These are phyloP conservation scores for Miscanthus lutarioriparius DNA, from an alignment of 176 grass and related monocot genomes.

Conservation along the genomic window DNA sequence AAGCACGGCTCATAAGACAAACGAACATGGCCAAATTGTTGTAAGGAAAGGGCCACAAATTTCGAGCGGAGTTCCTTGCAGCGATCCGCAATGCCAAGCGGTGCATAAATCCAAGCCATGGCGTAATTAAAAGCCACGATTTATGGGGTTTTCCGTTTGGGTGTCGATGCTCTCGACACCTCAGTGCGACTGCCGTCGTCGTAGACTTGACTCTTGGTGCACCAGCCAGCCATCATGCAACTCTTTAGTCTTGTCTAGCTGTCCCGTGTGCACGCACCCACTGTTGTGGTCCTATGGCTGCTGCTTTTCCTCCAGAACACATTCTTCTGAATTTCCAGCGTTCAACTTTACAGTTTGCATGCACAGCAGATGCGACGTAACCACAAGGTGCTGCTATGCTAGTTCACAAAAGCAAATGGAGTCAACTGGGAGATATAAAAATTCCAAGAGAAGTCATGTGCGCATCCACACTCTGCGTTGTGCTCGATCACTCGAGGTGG, in stretches of 20 bases:
- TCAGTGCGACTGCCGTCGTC: no score
- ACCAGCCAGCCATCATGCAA: background rate
- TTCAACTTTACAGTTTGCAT: constrained; percentile 36
- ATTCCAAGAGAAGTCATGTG: background rate
- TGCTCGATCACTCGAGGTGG: background rate
- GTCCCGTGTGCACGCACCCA: background rate
- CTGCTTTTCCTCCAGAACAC: background rate
- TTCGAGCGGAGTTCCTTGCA: no score
- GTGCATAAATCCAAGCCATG: no score
- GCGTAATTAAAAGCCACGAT: no score
- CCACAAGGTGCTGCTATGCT: background rate
- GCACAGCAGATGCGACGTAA: background rate
- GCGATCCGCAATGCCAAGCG: no score
- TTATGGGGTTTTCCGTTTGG: no score
- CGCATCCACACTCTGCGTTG: background rate
- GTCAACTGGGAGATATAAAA: constrained; percentile 1
- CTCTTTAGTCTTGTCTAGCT: background rate
- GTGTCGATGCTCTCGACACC: no score
- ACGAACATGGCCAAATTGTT: no score
- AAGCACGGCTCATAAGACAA: no score
- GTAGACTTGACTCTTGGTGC: no score
- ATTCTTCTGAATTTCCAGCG: background rate
- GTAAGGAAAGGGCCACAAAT: no score
- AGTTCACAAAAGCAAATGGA: background rate
- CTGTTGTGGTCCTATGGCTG: background rate